Conservation (phyloP, 2,329 filamentous ascomycete genomes). For the Amphichorda felina region DNA sequence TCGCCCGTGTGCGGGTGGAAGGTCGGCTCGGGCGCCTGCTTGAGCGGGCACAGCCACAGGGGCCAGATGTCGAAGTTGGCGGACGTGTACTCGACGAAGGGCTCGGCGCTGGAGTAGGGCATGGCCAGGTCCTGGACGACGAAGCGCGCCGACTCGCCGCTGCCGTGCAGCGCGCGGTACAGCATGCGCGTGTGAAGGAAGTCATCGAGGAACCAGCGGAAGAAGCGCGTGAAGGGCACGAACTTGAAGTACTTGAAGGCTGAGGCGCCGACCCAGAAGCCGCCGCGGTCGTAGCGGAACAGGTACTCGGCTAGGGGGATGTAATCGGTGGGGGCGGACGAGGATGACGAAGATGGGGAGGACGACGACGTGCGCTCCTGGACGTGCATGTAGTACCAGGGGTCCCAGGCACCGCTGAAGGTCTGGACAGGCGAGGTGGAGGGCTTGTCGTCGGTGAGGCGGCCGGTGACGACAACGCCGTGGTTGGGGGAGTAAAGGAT, state of each 20-base stretch:
- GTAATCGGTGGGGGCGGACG: constrained; percentile 30
- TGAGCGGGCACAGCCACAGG: constrained; percentile 46
- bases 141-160: constrained; percentile 51
- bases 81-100: constrained; percentile 44
- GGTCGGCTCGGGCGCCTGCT: constrained; percentile 33
- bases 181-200: constrained; percentile 65
- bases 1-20: constrained; percentile 41
- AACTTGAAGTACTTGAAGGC: constrained; percentile 56
- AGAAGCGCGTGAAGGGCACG: constrained; percentile 53
- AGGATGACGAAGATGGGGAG: constrained; percentile 2
- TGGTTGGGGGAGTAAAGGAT: constrained; percentile 52
- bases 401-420: constrained; percentile 48
- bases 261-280: constrained; percentile 59
- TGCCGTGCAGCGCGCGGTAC: constrained; percentile 59
- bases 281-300: constrained; percentile 65
- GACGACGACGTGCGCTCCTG: constrained; percentile 23
- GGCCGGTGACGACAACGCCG: constrained; percentile 56
- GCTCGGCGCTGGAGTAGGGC: constrained; percentile 37
- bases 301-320: constrained; percentile 62
- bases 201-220: constrained; percentile 58
- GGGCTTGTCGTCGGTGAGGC: constrained; percentile 42
- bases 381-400: constrained; percentile 69
- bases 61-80: constrained; percentile 43
- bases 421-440: constrained; percentile 32
- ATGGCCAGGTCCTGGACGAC: constrained; percentile 57